Conservation (phyloP, 2,329 filamentous ascomycete species). For the Calonectria naviculata region DNA sequence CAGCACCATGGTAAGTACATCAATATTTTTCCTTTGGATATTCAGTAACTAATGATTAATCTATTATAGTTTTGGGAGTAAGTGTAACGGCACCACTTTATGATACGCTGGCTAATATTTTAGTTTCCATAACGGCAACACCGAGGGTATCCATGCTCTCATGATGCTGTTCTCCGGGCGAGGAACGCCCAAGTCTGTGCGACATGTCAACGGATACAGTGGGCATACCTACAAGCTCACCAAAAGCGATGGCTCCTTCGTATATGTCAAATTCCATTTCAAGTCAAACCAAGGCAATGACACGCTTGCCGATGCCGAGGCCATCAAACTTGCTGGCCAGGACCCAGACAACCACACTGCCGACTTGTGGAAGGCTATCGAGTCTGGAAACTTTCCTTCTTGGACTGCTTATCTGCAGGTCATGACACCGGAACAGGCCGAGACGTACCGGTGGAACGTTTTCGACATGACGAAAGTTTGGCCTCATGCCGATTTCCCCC, state of each 20-base stretch:
- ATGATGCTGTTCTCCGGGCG: slow-evolving; percentile 64
- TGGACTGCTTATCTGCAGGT: slow-evolving; percentile 75
- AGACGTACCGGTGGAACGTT: slow-evolving; percentile 70
- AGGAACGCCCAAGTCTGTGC: slow-evolving; percentile 58
- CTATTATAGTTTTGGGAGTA: slow-evolving; percentile 35
- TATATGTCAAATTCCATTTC: slow-evolving; percentile 63
- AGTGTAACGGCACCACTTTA: neutral
- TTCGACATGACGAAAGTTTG: slow-evolving; percentile 79
- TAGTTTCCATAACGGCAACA: slow-evolving; percentile 63
- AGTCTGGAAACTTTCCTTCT: slow-evolving; percentile 68
- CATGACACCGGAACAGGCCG: slow-evolving; percentile 70
- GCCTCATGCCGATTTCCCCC: slow-evolving; percentile 72
- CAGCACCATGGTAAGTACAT: slow-evolving; percentile 61
- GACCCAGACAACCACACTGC: slow-evolving; percentile 63
- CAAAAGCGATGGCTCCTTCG: slow-evolving; percentile 56
- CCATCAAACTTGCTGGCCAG: slow-evolving; percentile 47
- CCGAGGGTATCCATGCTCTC: slow-evolving; percentile 57
- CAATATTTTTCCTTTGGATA: neutral
- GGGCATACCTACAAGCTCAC: slow-evolving; percentile 61
- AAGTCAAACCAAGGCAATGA: slow-evolving; percentile 58
- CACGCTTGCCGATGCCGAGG: slow-evolving; percentile 54
- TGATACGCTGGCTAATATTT: neutral
- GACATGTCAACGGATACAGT: slow-evolving; percentile 58
- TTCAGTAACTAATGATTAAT: neutral
- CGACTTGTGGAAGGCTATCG: slow-evolving; percentile 58